Evolutionary conservation across 108 stramenopile genomes (phyloP).

Genomic region (Schizochytrium sp.): DNA sequence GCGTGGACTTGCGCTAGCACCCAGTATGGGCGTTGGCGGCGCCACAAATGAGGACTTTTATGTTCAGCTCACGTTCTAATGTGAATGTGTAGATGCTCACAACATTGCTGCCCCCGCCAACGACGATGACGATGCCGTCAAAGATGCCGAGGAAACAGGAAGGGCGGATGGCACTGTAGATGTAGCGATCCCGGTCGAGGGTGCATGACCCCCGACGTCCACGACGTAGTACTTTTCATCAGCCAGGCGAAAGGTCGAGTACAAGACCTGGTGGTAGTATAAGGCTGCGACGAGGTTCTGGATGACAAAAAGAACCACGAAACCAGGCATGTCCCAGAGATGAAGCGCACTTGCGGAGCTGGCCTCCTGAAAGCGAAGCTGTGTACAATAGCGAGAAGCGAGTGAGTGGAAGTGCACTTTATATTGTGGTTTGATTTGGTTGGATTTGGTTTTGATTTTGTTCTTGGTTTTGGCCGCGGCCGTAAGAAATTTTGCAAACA

Average conservation of each 20-base stretch:
- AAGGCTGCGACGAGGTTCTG: background rate
- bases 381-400: background rate
- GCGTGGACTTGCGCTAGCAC: background rate
- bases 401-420: background rate
- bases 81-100: no score
- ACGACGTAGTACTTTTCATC: slow-evolving; percentile 11
- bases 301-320: background rate
- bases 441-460: background rate
- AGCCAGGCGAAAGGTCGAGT: slow-evolving; percentile 6
- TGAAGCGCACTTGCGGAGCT: background rate
- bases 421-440: no score
- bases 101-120: no score
- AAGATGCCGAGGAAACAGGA: no score
- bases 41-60: background rate
- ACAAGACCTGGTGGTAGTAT: background rate
- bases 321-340: background rate
- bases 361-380: background rate
- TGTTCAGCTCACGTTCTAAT: background rate
- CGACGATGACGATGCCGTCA: no score
- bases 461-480: no score
- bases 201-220: background rate
- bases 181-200: no score
- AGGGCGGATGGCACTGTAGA: no score
- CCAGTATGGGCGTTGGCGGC: background rate
- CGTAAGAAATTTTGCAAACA: no score